Percentiles rank a stretch among this genome's conserved stretches.
Conservation (phyloP, 1,284 basidiomycete genomes). For the Ceratobasidium sp. region DNA sequence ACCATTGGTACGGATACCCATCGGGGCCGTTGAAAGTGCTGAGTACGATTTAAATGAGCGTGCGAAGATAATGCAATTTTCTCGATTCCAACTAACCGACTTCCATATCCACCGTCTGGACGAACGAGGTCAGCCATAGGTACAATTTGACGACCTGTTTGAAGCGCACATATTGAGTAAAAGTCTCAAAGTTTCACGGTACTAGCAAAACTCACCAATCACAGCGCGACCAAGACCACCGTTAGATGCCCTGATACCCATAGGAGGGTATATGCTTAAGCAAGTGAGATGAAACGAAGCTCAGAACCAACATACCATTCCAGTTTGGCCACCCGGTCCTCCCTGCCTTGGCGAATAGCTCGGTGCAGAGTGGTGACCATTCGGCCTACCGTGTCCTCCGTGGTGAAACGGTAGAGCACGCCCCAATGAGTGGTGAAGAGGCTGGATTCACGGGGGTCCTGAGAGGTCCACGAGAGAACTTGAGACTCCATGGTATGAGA, state of each 20-base stretch:
- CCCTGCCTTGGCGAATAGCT: slow-evolving; percentile 56
- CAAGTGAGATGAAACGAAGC: slow-evolving; percentile 26
- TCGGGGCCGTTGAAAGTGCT: slow-evolving; percentile 78
- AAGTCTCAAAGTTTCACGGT: background rate
- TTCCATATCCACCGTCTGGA: slow-evolving; percentile 27
- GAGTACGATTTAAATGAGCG: slow-evolving; percentile 45
- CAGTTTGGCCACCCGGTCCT: slow-evolving; percentile 78
- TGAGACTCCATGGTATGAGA: slow-evolving; percentile 41
- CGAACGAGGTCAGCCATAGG: slow-evolving; percentile 80
- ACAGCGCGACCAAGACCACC: slow-evolving; percentile 78
- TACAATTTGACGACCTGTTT: slow-evolving; percentile 49
- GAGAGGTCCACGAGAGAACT: slow-evolving; percentile 80
- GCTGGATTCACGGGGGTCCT: slow-evolving; percentile 77
- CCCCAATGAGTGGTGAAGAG: slow-evolving; percentile 76
- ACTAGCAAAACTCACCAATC: slow-evolving; percentile 70
- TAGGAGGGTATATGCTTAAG: slow-evolving; percentile 30
- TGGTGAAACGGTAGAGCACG: slow-evolving; percentile 75
- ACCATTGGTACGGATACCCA: slow-evolving; percentile 76
- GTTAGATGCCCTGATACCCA: slow-evolving; percentile 55
- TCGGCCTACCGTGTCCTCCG: slow-evolving; percentile 51
- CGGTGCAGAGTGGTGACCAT: slow-evolving; percentile 73
- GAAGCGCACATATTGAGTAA: slow-evolving; percentile 25
- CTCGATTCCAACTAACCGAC: slow-evolving; percentile 24
- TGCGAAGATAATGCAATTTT: background rate
- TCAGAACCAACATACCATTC: slow-evolving; percentile 62